phyloP scores from a whole-genome alignment of 2,329 filamentous ascomycete genomes.

The Xylaria sp. region DNA sequence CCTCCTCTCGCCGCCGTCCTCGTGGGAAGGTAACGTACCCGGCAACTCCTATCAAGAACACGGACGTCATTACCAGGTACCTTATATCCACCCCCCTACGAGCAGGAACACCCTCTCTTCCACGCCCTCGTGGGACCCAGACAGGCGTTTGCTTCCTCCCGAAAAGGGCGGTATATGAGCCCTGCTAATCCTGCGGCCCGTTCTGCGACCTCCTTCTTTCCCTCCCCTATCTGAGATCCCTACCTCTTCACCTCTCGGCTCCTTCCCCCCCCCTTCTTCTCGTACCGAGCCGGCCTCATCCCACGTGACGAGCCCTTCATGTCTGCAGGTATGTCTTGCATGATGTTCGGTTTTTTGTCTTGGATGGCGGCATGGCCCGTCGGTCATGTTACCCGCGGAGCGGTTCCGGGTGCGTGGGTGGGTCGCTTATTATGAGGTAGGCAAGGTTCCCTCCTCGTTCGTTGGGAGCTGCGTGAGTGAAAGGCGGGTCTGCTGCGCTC shows the following conservation, averaged over 20 bases:
- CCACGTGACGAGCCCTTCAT: slow-evolving; percentile 27
- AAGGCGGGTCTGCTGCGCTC: too few species aligned
- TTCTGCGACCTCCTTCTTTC: slow-evolving; percentile 7
- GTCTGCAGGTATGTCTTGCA: slow-evolving; percentile 32
- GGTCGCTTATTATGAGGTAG: too few species aligned
- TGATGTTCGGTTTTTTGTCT: slow-evolving; percentile 10
- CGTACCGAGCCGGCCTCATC: slow-evolving; percentile 3
- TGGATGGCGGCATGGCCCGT: slow-evolving; percentile 8
- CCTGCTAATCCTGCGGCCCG: slow-evolving; percentile 10
- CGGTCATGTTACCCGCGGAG: slow-evolving; percentile 21
- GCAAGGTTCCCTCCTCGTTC: too few species aligned
- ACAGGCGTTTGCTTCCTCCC: not conserved
- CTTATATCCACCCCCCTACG: not conserved
- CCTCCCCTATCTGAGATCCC: not conserved
- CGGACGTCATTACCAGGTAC: not conserved
- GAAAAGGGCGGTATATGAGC: not conserved
- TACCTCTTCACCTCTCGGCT: too few species aligned
- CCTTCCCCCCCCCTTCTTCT: too few species aligned
- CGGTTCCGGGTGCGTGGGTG: slow-evolving; percentile 1
- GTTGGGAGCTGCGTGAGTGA: too few species aligned
- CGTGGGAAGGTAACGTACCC: too few species aligned
- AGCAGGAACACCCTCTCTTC: not conserved
- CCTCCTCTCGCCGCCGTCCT: too few species aligned
- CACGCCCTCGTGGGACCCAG: too few species aligned
- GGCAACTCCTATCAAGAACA: not conserved